These are phyloP conservation scores for Mesotaenium endlicherianum DNA, from an alignment of 139 green algal species.

Conservation along the genomic window DNA sequence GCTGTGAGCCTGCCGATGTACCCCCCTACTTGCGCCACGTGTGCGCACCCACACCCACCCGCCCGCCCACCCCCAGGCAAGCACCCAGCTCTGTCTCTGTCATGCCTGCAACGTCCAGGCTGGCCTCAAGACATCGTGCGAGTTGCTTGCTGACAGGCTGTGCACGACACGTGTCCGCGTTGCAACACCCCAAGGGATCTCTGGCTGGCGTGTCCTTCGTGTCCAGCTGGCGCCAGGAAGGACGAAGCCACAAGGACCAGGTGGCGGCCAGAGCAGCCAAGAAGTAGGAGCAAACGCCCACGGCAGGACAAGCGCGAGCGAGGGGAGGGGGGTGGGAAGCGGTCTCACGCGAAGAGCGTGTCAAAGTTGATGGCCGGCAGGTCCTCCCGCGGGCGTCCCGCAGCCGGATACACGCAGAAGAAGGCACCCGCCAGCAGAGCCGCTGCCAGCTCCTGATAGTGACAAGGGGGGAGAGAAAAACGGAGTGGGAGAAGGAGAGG, in stretches of 20 bases:
- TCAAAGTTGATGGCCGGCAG: slow-evolving; percentile 44
- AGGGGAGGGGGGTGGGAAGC: neutral
- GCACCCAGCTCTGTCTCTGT: neutral
- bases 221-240: neutral
- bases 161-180: neutral
- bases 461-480: no score
- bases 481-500: neutral
- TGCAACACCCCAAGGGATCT: neutral
- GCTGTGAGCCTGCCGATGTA: neutral
- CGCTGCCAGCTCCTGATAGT: slow-evolving; percentile 43
- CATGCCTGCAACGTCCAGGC: neutral
- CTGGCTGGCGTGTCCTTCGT: neutral
- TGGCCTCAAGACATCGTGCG: neutral
- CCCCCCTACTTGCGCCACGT: neutral
- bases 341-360: slow-evolving; percentile 20
- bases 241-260: neutral
- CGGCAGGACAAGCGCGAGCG: no score
- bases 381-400: neutral
- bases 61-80: no score
- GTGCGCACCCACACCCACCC: no score
- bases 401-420: slow-evolving; percentile 32
- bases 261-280: no score
- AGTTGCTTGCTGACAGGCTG: neutral
- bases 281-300: no score
- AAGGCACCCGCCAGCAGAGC: slow-evolving; percentile 24